phyloP scores from a whole-genome alignment of 495 filamentous ascomycete species.

The Cenococcum geophilum region DNA sequence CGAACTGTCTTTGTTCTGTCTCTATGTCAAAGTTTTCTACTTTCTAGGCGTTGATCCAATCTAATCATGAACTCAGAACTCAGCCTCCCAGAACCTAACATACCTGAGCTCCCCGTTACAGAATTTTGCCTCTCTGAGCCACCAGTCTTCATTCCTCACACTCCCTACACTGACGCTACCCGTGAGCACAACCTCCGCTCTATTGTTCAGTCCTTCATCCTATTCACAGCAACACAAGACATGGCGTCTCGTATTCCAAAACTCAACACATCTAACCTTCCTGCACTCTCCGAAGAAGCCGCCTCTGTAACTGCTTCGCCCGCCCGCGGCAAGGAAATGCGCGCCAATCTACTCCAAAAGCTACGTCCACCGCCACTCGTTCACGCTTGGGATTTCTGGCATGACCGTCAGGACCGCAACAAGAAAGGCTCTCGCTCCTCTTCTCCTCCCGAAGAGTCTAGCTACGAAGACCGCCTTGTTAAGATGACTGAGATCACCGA shows the following conservation, averaged over 20 bases:
- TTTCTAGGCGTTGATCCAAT: no score
- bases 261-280: constrained; percentile 27
- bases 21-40: no score
- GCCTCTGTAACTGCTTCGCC: constrained; percentile 33
- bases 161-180: no score
- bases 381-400: constrained; percentile 55
- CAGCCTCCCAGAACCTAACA: no score
- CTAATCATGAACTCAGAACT: no score
- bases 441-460: neutral
- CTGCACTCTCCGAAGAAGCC: constrained; percentile 23
- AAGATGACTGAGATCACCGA: constrained; percentile 62
- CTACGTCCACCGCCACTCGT: constrained; percentile 48
- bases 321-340: constrained; percentile 39
- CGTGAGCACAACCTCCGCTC: no score
- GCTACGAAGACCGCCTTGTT: constrained; percentile 60
- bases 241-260: constrained; percentile 25
- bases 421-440: constrained; percentile 2
- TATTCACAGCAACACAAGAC: neutral
- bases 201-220: neutral
- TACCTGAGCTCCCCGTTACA: no score
- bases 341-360: constrained; percentile 40
- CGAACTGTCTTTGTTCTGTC: no score
- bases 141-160: no score
- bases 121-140: no score
- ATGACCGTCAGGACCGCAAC: constrained; percentile 46